Conservation (phyloP, 2,329 filamentous ascomycete species). For the Colletotrichum sidae region DNA sequence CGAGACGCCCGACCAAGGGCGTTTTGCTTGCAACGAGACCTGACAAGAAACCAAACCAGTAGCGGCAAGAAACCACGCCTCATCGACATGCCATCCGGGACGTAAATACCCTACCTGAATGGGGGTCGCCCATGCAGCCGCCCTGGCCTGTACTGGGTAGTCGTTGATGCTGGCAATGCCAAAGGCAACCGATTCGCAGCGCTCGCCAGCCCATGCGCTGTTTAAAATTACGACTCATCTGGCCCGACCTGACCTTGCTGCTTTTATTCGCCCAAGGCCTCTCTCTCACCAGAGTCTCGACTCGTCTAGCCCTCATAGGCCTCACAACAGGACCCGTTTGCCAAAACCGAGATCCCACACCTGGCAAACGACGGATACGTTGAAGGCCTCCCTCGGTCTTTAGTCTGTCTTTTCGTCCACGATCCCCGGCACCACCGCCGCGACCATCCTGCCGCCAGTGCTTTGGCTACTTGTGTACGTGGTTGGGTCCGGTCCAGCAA, state of each 20-base stretch:
- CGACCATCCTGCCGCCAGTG: conserved; percentile 15
- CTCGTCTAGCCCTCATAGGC: conserved; percentile 27
- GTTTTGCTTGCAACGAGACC: too few species aligned
- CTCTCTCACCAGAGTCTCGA: conserved; percentile 31
- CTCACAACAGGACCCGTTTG: conserved; percentile 15
- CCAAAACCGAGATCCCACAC: conserved; percentile 14
- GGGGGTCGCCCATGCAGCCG: not conserved
- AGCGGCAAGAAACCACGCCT: not conserved
- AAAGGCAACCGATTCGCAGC: conserved; percentile 12
- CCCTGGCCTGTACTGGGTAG: too few species aligned
- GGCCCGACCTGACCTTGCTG: conserved; percentile 24
- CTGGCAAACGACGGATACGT: conserved; percentile 1
- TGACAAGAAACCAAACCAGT: not conserved
- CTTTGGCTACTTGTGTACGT: not conserved
- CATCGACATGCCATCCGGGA: not conserved
- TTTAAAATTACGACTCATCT: conserved; percentile 36
- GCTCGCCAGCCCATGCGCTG: conserved; percentile 29
- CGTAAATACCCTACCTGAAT: conserved; percentile 5
- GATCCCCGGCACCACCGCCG: not conserved
- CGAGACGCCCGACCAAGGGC: too few species aligned
- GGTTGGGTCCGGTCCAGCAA: conserved; percentile 7
- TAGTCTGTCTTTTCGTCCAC: not conserved
- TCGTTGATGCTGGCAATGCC: not conserved
- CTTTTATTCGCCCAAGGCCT: conserved; percentile 4
- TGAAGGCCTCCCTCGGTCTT: conserved; percentile 10